A percentile compares a stretch with the other conserved stretches of the same genome.
Evolutionary conservation across 805 yeast genomes (phyloP).

Genomic region (Helenozyma rhizophorensis): DNA sequence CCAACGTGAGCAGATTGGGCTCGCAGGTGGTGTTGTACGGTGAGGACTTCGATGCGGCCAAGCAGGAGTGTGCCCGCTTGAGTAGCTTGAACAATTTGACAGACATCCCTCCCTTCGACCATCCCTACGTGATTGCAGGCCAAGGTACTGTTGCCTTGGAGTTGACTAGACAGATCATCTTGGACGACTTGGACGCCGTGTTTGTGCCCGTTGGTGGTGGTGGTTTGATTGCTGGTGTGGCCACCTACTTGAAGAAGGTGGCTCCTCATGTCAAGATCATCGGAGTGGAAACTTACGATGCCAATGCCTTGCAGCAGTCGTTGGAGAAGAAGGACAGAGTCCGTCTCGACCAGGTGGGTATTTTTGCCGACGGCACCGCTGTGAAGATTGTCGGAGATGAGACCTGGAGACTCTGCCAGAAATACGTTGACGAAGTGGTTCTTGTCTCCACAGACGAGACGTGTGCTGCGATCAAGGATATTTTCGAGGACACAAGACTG

Average conservation of each 20-base stretch:
- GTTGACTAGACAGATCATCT: constrained; percentile 77
- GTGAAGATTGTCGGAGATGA: constrained; percentile 88
- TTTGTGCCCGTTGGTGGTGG: constrained; percentile 97
- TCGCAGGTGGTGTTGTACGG: constrained; percentile 92
- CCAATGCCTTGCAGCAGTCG: constrained; percentile 84
- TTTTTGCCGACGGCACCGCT: constrained; percentile 98
- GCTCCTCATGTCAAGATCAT: constrained; percentile 97
- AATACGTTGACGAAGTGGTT: constrained; percentile 85
- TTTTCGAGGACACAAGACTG: constrained; percentile 92
- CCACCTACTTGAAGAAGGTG: constrained; percentile 82
- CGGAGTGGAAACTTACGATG: constrained; percentile 95
- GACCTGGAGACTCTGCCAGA: constrained; percentile 74
- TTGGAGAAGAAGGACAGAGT: constrained; percentile 52
- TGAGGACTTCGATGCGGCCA: constrained; percentile 93
- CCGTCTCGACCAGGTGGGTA: constrained; percentile 71
- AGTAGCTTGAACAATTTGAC: constrained; percentile 68
- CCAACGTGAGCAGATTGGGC: constrained; percentile 88
- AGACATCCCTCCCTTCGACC: constrained; percentile 97
- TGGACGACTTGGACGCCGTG: constrained; percentile 74
- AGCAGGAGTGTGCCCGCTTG: constrained; percentile 78
- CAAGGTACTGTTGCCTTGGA: constrained; percentile 98
- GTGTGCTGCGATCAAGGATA: constrained; percentile 93
- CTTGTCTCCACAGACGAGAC: constrained; percentile 88
- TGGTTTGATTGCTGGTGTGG: constrained; percentile 89
- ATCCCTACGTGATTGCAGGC: constrained; percentile 97